phyloP scores from a whole-genome alignment of 805 yeast species.

The Aciculoconidium aculeatum region DNA sequence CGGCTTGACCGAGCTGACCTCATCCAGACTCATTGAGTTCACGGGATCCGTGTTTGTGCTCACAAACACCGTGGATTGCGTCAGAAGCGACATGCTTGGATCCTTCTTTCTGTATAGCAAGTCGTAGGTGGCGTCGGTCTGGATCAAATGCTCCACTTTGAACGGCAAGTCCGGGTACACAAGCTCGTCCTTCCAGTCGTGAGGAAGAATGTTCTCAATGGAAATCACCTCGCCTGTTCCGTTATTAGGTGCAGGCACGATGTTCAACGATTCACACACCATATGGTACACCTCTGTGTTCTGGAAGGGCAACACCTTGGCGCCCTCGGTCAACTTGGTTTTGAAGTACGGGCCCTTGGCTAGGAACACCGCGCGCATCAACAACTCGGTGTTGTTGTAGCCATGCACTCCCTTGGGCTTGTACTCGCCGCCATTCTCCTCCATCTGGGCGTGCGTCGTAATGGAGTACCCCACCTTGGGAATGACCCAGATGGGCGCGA shows the following conservation, averaged over 20 bases:
- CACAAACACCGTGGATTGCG: conserved; percentile 10
- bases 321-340: conserved; percentile 21
- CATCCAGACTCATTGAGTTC: conserved; percentile 19
- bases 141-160: conserved; percentile 37
- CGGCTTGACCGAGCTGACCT: conserved; percentile 13
- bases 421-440: conserved; percentile 42
- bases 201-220: conserved; percentile 23
- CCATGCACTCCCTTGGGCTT: conserved; percentile 81
- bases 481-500: conserved; percentile 82
- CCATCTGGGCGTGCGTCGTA: conserved; percentile 55
- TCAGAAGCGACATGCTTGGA: conserved; percentile 7
- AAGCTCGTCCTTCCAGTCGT: conserved; percentile 42
- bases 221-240: conserved; percentile 38
- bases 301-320: conserved; percentile 53
- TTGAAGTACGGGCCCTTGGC: conserved; percentile 78
- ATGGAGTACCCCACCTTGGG: conserved; percentile 80
- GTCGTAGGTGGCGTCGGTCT: conserved; percentile 48
- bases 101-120: conserved; percentile 22
- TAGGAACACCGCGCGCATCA: conserved; percentile 80
- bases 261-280: conserved; percentile 55
- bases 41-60: conserved; percentile 21
- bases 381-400: conserved; percentile 65
- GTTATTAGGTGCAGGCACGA: conserved; percentile 52
- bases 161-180: conserved; percentile 49
- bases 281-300: conserved; percentile 73